phyloP scores from a whole-genome alignment of 2,329 filamentous ascomycete genomes.

The Escovopsis weberi region DNA sequence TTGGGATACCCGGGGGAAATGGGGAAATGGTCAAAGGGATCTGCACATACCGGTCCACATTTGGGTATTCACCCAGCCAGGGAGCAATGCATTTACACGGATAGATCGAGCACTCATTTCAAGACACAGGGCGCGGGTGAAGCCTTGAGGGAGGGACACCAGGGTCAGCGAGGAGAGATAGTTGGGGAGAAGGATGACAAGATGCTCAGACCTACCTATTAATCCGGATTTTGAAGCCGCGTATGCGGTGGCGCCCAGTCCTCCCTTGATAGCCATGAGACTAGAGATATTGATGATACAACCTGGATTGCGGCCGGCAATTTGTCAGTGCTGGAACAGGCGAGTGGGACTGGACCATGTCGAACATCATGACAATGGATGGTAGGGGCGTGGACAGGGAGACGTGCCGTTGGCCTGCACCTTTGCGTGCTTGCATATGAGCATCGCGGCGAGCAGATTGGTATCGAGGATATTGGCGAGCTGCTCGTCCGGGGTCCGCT shows the following conservation, averaged over 20 bases:
- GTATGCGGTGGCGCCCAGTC: conserved; percentile 57
- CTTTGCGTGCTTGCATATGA: conserved; percentile 38
- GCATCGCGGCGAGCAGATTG: conserved; percentile 55
- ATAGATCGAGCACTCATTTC: conserved; percentile 48
- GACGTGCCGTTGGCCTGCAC: conserved; percentile 17
- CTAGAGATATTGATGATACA: conserved; percentile 77
- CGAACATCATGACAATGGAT: too few relatives aligned
- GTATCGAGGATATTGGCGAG: conserved; percentile 47
- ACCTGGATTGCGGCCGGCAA: conserved; percentile 19
- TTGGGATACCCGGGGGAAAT: conserved; percentile 1
- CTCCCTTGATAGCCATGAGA: conserved; percentile 54
- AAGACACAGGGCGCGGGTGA: conserved; percentile 51
- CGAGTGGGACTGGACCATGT: neutral
- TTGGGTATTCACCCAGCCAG: conserved; percentile 67
- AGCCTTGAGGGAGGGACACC: conserved; percentile 27
- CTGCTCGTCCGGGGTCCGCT: conserved; percentile 32
- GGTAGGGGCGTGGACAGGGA: neutral
- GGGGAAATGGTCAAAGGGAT: conserved; percentile 5
- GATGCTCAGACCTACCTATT: conserved; percentile 35
- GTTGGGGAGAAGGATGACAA: conserved; percentile 4
- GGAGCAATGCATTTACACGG: conserved; percentile 66
- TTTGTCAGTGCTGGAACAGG: too few relatives aligned
- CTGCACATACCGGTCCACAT: conserved; percentile 55
- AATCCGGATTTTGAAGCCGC: conserved; percentile 71
- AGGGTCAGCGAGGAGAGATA: conserved; percentile 2